Percentiles rank a stretch among this genome's conserved stretches.
These are phyloP conservation scores for Cytospora leucostoma DNA, from an alignment of 2,329 filamentous ascomycete genomes.

Conservation along the genomic window DNA sequence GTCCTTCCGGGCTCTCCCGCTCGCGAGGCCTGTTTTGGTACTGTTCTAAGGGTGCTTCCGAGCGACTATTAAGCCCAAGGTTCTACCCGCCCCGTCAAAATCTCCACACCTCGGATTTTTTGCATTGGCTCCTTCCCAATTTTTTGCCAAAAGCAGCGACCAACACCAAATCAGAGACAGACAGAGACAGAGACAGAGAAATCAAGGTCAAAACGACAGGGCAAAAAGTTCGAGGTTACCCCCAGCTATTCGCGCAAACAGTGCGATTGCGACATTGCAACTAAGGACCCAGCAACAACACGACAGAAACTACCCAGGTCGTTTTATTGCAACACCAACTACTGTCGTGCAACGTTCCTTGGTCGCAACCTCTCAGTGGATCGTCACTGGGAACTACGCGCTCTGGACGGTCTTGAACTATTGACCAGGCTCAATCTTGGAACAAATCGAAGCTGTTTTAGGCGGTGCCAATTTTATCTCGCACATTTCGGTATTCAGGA, in stretches of 20 bases:
- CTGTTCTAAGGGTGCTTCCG: constrained; percentile 13
- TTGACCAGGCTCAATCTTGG: constrained; percentile 5
- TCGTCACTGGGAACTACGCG: neutral
- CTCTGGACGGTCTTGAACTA: neutral
- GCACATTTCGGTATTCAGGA: constrained; percentile 36
- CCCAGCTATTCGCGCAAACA: neutral
- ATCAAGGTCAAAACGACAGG: neutral
- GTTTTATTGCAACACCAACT: neutral
- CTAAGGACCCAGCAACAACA: neutral
- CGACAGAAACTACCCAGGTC: neutral
- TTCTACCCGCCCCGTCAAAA: constrained; percentile 21
- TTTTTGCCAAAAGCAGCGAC: constrained; percentile 20
- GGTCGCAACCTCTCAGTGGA: neutral
- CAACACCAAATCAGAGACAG: constrained; percentile 11
- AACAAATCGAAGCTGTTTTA: constrained; percentile 9
- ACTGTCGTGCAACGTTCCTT: neutral
- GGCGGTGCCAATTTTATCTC: constrained; percentile 32
- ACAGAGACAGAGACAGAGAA: constrained; percentile 5
- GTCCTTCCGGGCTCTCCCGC: constrained; percentile 22
- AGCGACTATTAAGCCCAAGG: constrained; percentile 20
- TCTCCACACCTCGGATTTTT: constrained; percentile 26
- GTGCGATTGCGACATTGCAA: neutral
- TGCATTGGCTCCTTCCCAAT: constrained; percentile 18
- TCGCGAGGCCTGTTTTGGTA: neutral
- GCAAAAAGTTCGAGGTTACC: neutral